Percentiles rank a stretch among this genome's conserved stretches.
These are phyloP conservation scores for Stylosanthes scabra DNA, from an alignment of 331 rosid species.

Conservation along the genomic window DNA sequence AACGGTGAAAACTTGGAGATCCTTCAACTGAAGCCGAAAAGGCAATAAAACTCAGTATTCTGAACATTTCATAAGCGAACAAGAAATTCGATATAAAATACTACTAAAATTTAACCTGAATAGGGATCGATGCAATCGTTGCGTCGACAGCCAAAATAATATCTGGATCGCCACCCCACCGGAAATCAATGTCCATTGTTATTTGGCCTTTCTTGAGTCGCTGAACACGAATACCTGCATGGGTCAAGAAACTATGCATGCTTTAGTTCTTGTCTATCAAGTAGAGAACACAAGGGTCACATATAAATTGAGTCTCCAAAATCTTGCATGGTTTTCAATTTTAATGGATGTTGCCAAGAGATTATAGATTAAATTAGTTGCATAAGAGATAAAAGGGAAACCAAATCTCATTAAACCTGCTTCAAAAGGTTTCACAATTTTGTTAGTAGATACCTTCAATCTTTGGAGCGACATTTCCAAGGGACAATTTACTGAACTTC, in stretches of 20 bases:
- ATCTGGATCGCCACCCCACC: slow-evolving; percentile 96
- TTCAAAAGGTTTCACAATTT: slow-evolving; percentile 1
- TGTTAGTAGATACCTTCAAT: slow-evolving; percentile 72
- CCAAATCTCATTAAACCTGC: slow-evolving; percentile 7
- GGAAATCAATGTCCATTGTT: slow-evolving; percentile 94
- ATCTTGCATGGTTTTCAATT: not conserved
- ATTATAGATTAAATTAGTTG: not conserved
- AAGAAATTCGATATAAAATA: slow-evolving; percentile 24
- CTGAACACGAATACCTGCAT: slow-evolving; percentile 96
- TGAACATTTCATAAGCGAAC: slow-evolving; percentile 25
- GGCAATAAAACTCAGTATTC: slow-evolving; percentile 24
- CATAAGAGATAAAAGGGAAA: not conserved
- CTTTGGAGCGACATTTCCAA: slow-evolving; percentile 94
- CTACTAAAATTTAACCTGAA: slow-evolving; percentile 67
- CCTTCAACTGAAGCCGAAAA: slow-evolving; percentile 76
- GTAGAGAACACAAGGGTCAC: slow-evolving; percentile 8
- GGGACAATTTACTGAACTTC: slow-evolving; percentile 92
- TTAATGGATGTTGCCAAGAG: not conserved
- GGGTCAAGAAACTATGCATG: slow-evolving; percentile 26
- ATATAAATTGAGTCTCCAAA: slow-evolving; percentile 20
- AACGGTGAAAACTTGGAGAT: slow-evolving; percentile 92
- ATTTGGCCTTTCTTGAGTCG: slow-evolving; percentile 92
- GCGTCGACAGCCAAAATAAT: slow-evolving; percentile 88
- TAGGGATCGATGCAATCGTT: slow-evolving; percentile 93
- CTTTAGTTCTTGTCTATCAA: not conserved